Conservation (phyloP, 192 early-diverging fungal genomes). For the Coemansia sp. region DNA sequence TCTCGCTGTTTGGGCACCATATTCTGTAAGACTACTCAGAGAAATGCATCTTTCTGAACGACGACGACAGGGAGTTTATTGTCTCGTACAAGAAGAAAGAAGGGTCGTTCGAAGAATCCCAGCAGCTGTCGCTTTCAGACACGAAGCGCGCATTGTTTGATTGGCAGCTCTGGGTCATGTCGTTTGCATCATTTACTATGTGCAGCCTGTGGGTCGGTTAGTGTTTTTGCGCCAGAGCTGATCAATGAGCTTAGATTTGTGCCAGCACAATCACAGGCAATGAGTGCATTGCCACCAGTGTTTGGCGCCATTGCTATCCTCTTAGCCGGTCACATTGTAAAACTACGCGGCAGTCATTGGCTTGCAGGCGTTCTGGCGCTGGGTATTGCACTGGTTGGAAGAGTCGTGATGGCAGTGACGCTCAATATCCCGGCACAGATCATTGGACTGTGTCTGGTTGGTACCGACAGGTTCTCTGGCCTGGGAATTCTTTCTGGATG, state of each 20-base stretch:
- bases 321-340: conserved; percentile 16
- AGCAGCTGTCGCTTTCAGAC: conserved; percentile 19
- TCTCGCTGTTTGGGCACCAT: conserved; percentile 32
- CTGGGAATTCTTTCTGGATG: conserved; percentile 41
- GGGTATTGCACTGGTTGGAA: conserved; percentile 14
- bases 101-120: conserved; percentile 40
- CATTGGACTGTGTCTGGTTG: conserved; percentile 37
- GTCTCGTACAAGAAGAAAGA: conserved; percentile 28
- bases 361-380: conserved; percentile 18
- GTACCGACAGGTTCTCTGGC: conserved; percentile 31
- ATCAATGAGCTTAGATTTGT: conserved; percentile 50
- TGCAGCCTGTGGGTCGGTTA: conserved; percentile 15
- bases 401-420: conserved; percentile 27
- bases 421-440: conserved; percentile 28
- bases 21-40: conserved; percentile 50
- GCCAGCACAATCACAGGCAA: conserved; percentile 34
- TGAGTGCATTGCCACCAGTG: conserved; percentile 44
- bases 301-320: conserved; percentile 41
- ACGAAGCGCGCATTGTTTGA: conserved; percentile 23
- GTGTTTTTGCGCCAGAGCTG: conserved; percentile 46
- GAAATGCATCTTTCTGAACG: conserved; percentile 36
- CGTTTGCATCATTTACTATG: conserved; percentile 33
- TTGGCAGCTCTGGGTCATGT: conserved; percentile 53
- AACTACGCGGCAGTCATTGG: conserved; percentile 28
- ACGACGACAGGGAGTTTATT: conserved; percentile 43